phyloP scores from a whole-genome alignment of 2,329 filamentous ascomycete species.

The Fusarium longipes region DNA sequence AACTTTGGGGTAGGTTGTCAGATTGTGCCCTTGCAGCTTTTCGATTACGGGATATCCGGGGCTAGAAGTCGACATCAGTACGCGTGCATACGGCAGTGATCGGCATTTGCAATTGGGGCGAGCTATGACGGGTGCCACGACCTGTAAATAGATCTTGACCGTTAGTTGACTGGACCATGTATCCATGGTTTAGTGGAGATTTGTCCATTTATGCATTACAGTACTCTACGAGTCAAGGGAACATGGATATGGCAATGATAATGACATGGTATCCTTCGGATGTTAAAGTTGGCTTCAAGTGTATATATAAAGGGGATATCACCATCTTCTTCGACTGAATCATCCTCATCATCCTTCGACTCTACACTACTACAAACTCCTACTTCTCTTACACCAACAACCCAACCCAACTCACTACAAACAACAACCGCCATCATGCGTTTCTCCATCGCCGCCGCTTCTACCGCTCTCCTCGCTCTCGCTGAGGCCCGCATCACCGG shows the following conservation, averaged over 20 bases:
- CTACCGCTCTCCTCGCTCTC: conserved; percentile 44
- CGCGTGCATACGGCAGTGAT: conserved; percentile 5
- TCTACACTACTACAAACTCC: background rate
- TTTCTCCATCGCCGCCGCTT: conserved; percentile 43
- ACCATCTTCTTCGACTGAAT: background rate
- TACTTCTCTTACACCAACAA: background rate
- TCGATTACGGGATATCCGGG: conserved; percentile 3
- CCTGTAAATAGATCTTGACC: conserved; percentile 26
- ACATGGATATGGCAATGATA: background rate
- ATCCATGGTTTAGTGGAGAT: background rate
- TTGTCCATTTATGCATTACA: background rate
- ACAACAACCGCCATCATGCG: conserved; percentile 35
- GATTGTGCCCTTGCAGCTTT: background rate
- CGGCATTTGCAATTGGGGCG: conserved; percentile 8
- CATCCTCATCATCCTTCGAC: background rate
- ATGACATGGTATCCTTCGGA: background rate
- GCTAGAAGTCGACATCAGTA: no score
- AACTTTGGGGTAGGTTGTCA: background rate
- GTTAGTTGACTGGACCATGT: conserved; percentile 1
- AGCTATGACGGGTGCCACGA: conserved; percentile 22
- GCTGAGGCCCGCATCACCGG: conserved; percentile 56
- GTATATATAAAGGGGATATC: conserved; percentile 18
- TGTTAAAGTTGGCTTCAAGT: background rate
- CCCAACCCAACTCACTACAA: background rate
- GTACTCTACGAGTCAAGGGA: background rate